Evolutionary conservation across 202 grass and related monocot species (phyloP).

Genomic region (Panicum hallii): DNA sequence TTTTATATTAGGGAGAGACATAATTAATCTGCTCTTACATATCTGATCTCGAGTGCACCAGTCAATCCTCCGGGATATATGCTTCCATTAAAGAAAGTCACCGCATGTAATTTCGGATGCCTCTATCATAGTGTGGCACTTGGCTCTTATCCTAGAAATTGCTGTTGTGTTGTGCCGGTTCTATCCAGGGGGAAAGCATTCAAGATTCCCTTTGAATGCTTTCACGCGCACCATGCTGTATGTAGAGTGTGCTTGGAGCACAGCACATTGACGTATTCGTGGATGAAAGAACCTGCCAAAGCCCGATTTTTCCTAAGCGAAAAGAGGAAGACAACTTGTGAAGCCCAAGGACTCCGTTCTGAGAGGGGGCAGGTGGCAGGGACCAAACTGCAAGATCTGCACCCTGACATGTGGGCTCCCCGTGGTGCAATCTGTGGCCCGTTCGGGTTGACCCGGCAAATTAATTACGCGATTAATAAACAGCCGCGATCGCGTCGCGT

Average conservation of each 20-base stretch:
- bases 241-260: neutral
- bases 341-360: neutral
- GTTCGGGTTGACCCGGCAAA: conserved; percentile 36
- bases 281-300: neutral
- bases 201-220: neutral
- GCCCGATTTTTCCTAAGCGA: neutral
- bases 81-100: too few relatives aligned
- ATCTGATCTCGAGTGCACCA: too few relatives aligned
- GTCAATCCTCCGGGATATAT: too few relatives aligned
- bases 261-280: neutral
- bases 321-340: neutral
- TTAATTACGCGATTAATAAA: conserved; percentile 29
- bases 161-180: neutral
- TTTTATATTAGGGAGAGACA: too few relatives aligned
- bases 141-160: neutral
- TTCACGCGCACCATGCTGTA: neutral
- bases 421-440: conserved; percentile 18
- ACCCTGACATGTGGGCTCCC: conserved; percentile 2
- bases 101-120: too few relatives aligned
- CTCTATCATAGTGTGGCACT: neutral
- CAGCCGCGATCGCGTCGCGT: conserved; percentile 20
- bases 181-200: neutral
- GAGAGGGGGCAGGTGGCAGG: neutral
- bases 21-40: too few relatives aligned
- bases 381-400: neutral